These are phyloP conservation scores for Zoysia pacifica DNA, from an alignment of 176 grass and related monocot species.

Conservation along the genomic window DNA sequence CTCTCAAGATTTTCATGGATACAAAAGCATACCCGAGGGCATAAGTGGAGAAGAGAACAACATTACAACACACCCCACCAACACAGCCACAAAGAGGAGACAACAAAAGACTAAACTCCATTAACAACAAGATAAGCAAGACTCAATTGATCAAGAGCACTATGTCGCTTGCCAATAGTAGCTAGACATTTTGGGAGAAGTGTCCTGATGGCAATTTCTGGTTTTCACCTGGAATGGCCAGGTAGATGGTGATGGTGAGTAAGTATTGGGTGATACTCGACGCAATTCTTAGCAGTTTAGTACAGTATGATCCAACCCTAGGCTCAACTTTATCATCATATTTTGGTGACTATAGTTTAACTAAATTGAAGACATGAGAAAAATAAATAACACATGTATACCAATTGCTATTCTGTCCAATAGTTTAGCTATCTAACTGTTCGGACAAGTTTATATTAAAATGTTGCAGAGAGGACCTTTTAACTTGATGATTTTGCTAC, in stretches of 20 bases:
- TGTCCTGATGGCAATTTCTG: not conserved
- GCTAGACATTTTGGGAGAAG: not conserved
- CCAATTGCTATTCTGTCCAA: not conserved
- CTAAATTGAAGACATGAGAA: not conserved
- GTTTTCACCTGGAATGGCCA: not conserved
- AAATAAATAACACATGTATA: not conserved
- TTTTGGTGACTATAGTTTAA: not conserved
- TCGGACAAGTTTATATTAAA: not conserved
- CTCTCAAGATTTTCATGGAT: no score
- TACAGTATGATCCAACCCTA: not conserved
- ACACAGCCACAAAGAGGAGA: no score
- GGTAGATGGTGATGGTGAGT: not conserved
- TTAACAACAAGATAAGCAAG: no score
- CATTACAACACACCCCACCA: no score
- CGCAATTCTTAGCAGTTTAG: not conserved
- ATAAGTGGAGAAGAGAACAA: no score
- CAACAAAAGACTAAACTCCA: no score
- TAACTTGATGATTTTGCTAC: not conserved
- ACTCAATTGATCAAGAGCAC: no score
- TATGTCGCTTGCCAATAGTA: not conserved
- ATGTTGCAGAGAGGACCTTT: not conserved
- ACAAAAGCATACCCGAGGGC: no score
- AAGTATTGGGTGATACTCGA: not conserved
- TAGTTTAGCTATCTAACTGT: not conserved
- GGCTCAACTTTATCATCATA: not conserved